Evolutionary conservation across 495 filamentous ascomycete genomes (phyloP).

Genomic region (Hypoxylon perforatum): DNA sequence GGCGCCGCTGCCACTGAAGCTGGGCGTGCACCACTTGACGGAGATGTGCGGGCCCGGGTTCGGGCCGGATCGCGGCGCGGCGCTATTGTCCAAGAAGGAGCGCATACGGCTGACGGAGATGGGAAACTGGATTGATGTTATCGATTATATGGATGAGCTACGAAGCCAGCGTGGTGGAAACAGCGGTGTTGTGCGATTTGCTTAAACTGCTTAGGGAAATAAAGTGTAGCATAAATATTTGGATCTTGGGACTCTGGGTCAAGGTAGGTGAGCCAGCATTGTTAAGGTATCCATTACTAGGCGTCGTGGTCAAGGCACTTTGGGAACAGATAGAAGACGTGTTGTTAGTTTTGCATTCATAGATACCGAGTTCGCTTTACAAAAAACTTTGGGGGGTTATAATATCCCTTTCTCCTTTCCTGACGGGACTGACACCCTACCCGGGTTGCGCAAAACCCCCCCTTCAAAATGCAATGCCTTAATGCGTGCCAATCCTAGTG

Average conservation of each 20-base stretch:
- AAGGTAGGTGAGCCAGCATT: no score
- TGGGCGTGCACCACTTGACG: conserved; percentile 69
- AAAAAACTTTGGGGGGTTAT: conserved; percentile 6
- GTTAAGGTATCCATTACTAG: no score
- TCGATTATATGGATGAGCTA: conserved; percentile 69
- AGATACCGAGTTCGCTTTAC: neutral
- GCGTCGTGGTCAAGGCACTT: no score
- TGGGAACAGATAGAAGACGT: no score
- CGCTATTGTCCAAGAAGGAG: conserved; percentile 64
- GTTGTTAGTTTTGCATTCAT: conserved; percentile 14
- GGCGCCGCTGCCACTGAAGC: conserved; percentile 66
- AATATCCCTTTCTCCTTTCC: neutral
- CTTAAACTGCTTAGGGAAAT: neutral
- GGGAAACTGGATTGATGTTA: conserved; percentile 64
- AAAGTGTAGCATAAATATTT: no score
- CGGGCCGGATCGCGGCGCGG: conserved; percentile 50
- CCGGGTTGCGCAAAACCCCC: neutral
- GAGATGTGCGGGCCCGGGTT: conserved; percentile 71
- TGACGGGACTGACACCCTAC: neutral
- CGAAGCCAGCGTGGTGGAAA: conserved; percentile 43
- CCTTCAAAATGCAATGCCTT: conserved; percentile 20
- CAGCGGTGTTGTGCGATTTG: conserved; percentile 26
- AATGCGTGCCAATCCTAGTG: conserved; percentile 30
- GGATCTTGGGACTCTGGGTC: no score
- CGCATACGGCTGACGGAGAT: conserved; percentile 61